Evolutionary conservation across 2,329 filamentous ascomycete species (phyloP), one percentile per base, ranked within the genome.

Genomic region (Fusarium acutatum): DNA sequence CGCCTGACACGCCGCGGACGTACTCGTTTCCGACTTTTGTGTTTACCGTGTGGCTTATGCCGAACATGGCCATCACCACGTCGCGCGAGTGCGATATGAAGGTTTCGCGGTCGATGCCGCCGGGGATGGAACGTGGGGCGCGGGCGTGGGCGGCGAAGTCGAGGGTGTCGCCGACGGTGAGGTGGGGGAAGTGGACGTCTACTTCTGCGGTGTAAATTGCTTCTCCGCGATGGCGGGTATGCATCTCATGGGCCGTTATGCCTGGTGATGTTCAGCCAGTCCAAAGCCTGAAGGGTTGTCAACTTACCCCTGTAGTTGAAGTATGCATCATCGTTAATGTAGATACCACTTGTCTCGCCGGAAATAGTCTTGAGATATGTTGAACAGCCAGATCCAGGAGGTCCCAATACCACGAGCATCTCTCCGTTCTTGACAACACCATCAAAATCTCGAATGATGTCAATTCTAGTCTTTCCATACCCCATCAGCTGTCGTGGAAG

Each of bases 151-250:
- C 92, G 26, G 93, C 93, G 70, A 95, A 95, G 59, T 88, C 90
- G 22, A 95, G 85, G 0, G 93, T 95, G 75, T 95, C 91, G 58
- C 92, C 92, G 20, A 95, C 93, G 7, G 88, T 91, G 75, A 95
- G 83, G 81, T 90, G 88, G 9, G 92, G 92, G 77, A 94, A 94
- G 81, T 94, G 92, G 6, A 92, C 91, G 79, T 96, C 94, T 37
- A 93, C 91, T 81, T 95, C 93, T 63, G 93, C 92, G 0, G 92
- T 94, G 83, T 95, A 96, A 79, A 96, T 95, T 64, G 92, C 92
- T 82, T 96, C 93, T 62, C 94, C 93, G 26, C 92, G 90, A 82
- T 77, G 75, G 14, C 69, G 66, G 7, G 65, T 58, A 35, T 77
- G 75, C 75, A 77, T 77, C 44, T 76, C 74, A 10, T 73, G 46